phyloP scores from a whole-genome alignment of 163 green algal species.

The Coccomyxa subellipsoidea region DNA sequence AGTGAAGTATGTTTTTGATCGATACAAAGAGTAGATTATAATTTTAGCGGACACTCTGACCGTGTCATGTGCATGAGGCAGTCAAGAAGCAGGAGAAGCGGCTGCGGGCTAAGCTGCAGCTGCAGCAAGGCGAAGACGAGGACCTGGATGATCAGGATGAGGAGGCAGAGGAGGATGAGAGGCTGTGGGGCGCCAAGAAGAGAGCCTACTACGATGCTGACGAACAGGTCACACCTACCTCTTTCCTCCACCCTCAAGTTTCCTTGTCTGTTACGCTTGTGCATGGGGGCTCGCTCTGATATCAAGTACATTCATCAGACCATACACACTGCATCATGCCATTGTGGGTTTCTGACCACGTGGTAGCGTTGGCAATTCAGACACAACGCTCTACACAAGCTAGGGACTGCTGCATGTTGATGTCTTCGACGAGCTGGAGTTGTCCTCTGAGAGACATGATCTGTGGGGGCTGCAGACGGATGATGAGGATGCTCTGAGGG shows the following conservation, averaged over 20 bases:
- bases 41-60: too few species aligned
- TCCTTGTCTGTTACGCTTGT: too few species aligned
- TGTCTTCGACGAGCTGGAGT: too few species aligned
- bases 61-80: too few species aligned
- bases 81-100: constrained; percentile 62
- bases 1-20: too few species aligned
- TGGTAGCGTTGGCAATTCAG: not conserved
- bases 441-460: too few species aligned
- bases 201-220: constrained; percentile 79
- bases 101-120: constrained; percentile 59
- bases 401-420: not conserved
- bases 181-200: constrained; percentile 67
- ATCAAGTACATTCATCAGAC: too few species aligned
- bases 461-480: constrained; percentile 46
- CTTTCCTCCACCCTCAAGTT: too few species aligned
- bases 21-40: too few species aligned
- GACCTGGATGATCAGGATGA: constrained; percentile 35
- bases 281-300: too few species aligned
- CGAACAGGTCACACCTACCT: constrained; percentile 52
- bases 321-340: not conserved
- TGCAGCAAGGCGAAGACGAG: constrained; percentile 52
- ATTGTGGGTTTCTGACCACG: too few species aligned
- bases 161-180: constrained; percentile 27
- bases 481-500: constrained; percentile 72
- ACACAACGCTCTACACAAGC: not conserved